Conservation (phyloP, 169 alveolate species). For the Condylostoma magnum region DNA sequence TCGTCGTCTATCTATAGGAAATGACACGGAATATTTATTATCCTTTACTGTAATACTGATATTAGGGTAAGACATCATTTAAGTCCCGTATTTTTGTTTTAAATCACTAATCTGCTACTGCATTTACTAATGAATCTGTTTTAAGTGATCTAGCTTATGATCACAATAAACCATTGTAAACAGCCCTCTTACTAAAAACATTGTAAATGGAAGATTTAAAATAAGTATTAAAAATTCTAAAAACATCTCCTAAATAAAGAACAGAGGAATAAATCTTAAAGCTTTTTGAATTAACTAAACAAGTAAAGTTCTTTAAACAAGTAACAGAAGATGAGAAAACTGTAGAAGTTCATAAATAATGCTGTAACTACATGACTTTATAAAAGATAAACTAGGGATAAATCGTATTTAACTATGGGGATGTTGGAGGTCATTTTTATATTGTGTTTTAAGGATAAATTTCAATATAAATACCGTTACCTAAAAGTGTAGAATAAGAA, state of each 20-base stretch:
- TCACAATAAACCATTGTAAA: background rate
- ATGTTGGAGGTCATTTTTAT: too few species aligned
- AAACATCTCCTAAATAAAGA: too few species aligned
- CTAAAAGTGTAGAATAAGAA: too few species aligned
- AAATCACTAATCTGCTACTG: slow-evolving; percentile 26
- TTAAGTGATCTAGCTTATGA: background rate
- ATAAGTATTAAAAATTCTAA: too few species aligned
- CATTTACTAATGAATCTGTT: background rate
- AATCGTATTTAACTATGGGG: too few species aligned
- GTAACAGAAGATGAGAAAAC: slow-evolving; percentile 14
- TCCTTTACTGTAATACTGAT: slow-evolving; percentile 7
- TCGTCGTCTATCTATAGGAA: slow-evolving; percentile 1
- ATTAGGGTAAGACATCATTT: slow-evolving; percentile 41
- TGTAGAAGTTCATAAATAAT: background rate
- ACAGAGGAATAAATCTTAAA: too few species aligned
- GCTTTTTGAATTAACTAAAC: background rate
- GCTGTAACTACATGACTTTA: slow-evolving; percentile 16
- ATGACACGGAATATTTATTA: background rate
- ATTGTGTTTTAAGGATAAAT: too few species aligned
- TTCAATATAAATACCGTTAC: too few species aligned
- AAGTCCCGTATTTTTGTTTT: slow-evolving; percentile 36
- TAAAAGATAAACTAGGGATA: too few species aligned
- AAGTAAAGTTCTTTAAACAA: background rate
- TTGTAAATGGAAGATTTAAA: background rate
- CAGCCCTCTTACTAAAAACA: slow-evolving; percentile 18